Base-by-base conservation (phyloP, 257 asterid genomes). In the Capsicum baccatum region DNA sequence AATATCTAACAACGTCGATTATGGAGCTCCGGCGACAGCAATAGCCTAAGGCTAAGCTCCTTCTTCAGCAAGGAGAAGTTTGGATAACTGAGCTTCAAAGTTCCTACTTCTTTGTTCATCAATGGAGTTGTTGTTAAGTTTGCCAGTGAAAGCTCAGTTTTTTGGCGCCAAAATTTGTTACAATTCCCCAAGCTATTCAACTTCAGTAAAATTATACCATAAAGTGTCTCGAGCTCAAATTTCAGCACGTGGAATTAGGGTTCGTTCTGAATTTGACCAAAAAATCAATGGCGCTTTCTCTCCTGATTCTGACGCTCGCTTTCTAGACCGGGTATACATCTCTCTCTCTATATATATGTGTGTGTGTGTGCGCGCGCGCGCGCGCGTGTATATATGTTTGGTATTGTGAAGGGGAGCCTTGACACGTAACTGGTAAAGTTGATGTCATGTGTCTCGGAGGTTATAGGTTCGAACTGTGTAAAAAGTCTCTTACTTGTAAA, bases 271-370 rank as follows among this genome's bases (percentile, higher is more conserved):
- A 82, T 90, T 92, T 70, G 95, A 93, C 48, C 90, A 88, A 6
- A 94, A 88, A 87, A 87, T 91, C 35, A 94, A 96, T 84, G 98
- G 98, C 33, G 89, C 93, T 57, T 88, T 92, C 44, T 92, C 97
- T 54, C 86, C 93, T 85, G 99, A 94, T 66, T 91, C 91, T 39
- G 99, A 94, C 92, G 86, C 97, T 83, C 98, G 99, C 67, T 93
- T 88, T 74, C 70, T 88, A 66, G 98, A 96, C 90, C 90, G 98
- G 97, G 99, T 39, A 26, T 26, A 26, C 33, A 26, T 26, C 33
- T 26, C 33, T 26, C 33, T 26, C 33, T 26, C 33, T 26, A 26
- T 26, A 26, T 26, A 26, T 26, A 26, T 26, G 2, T 26, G 33
- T 26, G 33, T 1, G 33, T 26, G 33, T 26, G 2, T 26, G 33